Percentiles rank a stretch among this genome's conserved stretches.
Conservation (phyloP, 2,329 filamentous ascomycete genomes). For the Xylaria sp. region DNA sequence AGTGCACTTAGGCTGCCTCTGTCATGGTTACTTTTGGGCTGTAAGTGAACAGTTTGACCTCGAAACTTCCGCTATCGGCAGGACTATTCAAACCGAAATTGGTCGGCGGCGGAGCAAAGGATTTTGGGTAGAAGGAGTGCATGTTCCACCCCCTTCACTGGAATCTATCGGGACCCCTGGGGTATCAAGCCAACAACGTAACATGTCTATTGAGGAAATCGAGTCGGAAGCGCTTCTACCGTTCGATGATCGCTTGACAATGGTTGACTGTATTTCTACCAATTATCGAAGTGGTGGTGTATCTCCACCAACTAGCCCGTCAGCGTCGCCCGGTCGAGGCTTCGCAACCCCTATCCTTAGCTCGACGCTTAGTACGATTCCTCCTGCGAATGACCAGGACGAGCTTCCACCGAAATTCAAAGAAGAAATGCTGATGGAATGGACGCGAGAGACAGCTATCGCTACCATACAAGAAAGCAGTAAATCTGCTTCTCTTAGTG, state of each 20-base stretch:
- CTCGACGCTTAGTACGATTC: constrained; percentile 56
- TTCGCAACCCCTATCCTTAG: constrained; percentile 71
- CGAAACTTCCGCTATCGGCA: constrained; percentile 74
- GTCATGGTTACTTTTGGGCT: constrained; percentile 89
- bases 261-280: constrained; percentile 79
- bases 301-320: constrained; percentile 76
- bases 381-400: constrained; percentile 55
- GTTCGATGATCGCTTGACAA: constrained; percentile 76
- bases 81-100: constrained; percentile 80
- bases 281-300: constrained; percentile 72
- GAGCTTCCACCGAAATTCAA: constrained; percentile 74
- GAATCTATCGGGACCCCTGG: constrained; percentile 69
- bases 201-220: constrained; percentile 63
- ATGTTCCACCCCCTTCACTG: constrained; percentile 74
- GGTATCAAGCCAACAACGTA: constrained; percentile 55
- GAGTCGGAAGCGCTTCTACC: constrained; percentile 74
- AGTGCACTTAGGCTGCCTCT: constrained; percentile 82
- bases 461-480: constrained; percentile 74
- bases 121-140: constrained; percentile 82
- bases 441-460: constrained; percentile 81
- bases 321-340: constrained; percentile 73
- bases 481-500: constrained; percentile 78
- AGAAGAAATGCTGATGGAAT: constrained; percentile 81
- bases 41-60: constrained; percentile 82
- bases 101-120: constrained; percentile 76